Conservation (phyloP, 2,329 filamentous ascomycete genomes). For the Sarocladium strictum region DNA sequence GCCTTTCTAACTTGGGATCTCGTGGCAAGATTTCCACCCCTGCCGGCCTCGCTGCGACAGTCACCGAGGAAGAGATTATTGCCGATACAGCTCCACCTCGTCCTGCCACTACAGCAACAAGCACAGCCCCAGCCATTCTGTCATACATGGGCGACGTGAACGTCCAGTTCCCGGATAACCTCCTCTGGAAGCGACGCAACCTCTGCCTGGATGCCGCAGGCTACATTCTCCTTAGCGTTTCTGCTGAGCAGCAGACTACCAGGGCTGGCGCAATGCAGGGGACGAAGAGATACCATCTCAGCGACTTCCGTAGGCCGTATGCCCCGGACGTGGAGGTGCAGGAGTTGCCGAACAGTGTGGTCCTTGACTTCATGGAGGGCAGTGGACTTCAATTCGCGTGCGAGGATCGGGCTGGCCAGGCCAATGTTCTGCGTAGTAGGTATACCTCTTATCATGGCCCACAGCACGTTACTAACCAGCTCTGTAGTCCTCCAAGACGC, state of each 20-base stretch:
- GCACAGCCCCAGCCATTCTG: conserved; percentile 31
- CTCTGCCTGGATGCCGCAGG: conserved; percentile 81
- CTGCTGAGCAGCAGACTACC: conserved; percentile 3
- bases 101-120: background rate
- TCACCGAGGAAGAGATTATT: conserved; percentile 8
- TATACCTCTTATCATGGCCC: conserved; percentile 14
- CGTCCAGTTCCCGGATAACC: conserved; percentile 91
- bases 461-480: background rate
- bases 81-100: conserved; percentile 11
- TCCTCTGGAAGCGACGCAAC: conserved; percentile 92
- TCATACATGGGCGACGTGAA: conserved; percentile 85
- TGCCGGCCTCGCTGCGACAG: conserved; percentile 39
- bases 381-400: conserved; percentile 59
- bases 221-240: conserved; percentile 67
- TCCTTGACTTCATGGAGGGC: conserved; percentile 54
- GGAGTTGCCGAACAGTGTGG: conserved; percentile 82
- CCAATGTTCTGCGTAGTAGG: conserved; percentile 48
- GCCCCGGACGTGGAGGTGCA: conserved; percentile 86
- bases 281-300: conserved; percentile 76
- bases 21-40: conserved; percentile 13
- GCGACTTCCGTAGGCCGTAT: conserved; percentile 73
- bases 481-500: conserved; percentile 29
- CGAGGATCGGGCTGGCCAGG: conserved; percentile 54
- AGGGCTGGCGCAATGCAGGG: conserved; percentile 17
- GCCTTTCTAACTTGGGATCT: conserved; percentile 34